Conservation (phyloP, 805 yeast genomes). For the Saturnispora quitensis region DNA sequence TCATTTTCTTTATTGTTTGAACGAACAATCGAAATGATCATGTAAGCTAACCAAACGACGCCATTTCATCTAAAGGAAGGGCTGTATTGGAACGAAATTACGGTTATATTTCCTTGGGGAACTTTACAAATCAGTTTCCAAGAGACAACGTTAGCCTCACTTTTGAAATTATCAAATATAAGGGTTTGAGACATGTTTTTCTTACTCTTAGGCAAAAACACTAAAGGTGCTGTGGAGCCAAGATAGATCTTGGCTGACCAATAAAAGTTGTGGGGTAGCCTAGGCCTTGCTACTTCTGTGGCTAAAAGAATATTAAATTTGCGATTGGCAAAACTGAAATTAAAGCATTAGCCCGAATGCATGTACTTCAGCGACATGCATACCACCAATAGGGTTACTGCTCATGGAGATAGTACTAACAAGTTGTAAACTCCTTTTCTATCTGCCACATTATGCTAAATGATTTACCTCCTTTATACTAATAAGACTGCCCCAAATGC, state of each 20-base stretch:
- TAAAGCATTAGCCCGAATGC: background rate
- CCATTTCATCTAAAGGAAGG: background rate
- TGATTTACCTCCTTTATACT: no score
- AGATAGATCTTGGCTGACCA: background rate
- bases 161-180: no score
- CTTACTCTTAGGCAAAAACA: no score
- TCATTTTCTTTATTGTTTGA: background rate
- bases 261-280: background rate
- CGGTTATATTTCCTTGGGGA: background rate
- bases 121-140: no score
- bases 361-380: background rate
- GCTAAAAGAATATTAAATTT: no score
- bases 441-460: no score
- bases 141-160: no score
- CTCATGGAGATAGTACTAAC: background rate
- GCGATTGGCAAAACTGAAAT: background rate
- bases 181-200: no score
- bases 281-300: background rate
- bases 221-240: background rate
- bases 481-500: no score
- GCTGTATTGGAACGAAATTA: background rate
- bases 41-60: background rate
- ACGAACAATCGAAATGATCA: background rate
- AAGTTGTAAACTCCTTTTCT: background rate
- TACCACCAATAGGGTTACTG: background rate